A percentile compares a stretch with the other conserved stretches of the same genome.
phyloP scores from a whole-genome alignment of 2,329 filamentous ascomycete species.

The Lasiodiplodia gonubiensis region DNA sequence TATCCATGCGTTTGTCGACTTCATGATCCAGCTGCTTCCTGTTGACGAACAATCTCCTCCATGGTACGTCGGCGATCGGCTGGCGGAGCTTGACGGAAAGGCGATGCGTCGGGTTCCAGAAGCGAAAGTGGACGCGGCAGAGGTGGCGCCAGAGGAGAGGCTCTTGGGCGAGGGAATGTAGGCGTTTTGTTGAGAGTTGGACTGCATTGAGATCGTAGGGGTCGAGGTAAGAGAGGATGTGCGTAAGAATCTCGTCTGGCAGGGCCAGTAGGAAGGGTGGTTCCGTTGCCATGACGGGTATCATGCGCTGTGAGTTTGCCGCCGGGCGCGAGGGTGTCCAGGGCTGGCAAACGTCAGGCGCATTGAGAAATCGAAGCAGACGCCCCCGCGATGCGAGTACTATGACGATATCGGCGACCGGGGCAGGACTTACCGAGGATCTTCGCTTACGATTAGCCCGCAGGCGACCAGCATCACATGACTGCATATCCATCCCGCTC shows the following conservation, averaged over 20 bases:
- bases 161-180: slow-evolving; percentile 70
- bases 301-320: not conserved
- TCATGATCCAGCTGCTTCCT: slow-evolving; percentile 43
- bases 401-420: slow-evolving; percentile 18
- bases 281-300: not conserved
- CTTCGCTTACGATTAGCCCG: not conserved
- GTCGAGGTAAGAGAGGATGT: slow-evolving; percentile 71
- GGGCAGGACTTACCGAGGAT: slow-evolving; percentile 23
- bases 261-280: slow-evolving; percentile 45
- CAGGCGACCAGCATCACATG: not conserved
- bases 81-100: slow-evolving; percentile 44
- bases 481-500: not conserved
- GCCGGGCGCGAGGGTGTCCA: slow-evolving; percentile 2
- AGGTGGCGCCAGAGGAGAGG: slow-evolving; percentile 80
- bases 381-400: slow-evolving; percentile 12
- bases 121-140: slow-evolving; percentile 71
- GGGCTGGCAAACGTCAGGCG: not conserved
- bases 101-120: slow-evolving; percentile 67
- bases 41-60: slow-evolving; percentile 64
- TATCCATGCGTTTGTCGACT: slow-evolving; percentile 59
- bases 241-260: slow-evolving; percentile 84
- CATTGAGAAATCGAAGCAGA: slow-evolving; percentile 16
- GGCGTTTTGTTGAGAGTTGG: slow-evolving; percentile 66
- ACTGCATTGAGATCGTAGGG: slow-evolving; percentile 58
- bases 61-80: slow-evolving; percentile 66